Evolutionary conservation across 345 rosid species (phyloP).

Genomic region (Nephelium lappaceum): DNA sequence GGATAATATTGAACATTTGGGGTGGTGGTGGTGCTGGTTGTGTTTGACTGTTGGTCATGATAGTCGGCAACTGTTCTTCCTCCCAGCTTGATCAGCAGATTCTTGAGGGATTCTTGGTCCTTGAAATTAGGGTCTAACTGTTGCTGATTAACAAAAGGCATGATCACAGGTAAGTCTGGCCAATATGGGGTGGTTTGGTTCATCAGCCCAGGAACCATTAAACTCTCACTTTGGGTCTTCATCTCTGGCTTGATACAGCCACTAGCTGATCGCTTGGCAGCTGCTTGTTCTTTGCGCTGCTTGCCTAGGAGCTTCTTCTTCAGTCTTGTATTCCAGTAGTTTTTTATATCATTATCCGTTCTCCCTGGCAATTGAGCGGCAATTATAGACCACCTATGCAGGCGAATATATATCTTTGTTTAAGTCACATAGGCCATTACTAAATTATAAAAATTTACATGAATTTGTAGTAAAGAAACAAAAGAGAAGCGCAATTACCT

Average conservation of each 20-base stretch:
- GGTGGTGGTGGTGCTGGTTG: not conserved
- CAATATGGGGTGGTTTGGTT: conserved; percentile 30
- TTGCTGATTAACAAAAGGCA: conserved; percentile 12
- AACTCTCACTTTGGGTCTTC: conserved; percentile 37
- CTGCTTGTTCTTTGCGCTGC: conserved; percentile 54
- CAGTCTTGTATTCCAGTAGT: conserved; percentile 82
- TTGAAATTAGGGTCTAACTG: conserved; percentile 30
- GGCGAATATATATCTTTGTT: not conserved
- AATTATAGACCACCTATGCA: conserved; percentile 74
- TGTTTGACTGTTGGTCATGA: conserved; percentile 19
- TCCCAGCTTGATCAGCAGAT: conserved; percentile 41
- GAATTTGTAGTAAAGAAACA: not conserved
- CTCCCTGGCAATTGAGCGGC: conserved; percentile 85
- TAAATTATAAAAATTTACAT: not conserved
- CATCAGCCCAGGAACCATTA: conserved; percentile 19
- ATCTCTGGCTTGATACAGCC: conserved; percentile 48
- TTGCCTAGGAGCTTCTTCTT: conserved; percentile 77
- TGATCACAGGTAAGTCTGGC: conserved; percentile 34
- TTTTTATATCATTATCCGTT: conserved; percentile 81
- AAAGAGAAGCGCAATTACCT: conserved; percentile 30
- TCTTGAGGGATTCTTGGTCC: conserved; percentile 49
- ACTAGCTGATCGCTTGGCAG: conserved; percentile 33
- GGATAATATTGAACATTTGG: conserved; percentile 6
- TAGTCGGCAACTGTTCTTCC: conserved; percentile 40
- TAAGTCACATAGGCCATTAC: not conserved